Evolutionary conservation across 495 filamentous ascomycete species (phyloP).

Genomic region (Penicillium samsonianum): DNA sequence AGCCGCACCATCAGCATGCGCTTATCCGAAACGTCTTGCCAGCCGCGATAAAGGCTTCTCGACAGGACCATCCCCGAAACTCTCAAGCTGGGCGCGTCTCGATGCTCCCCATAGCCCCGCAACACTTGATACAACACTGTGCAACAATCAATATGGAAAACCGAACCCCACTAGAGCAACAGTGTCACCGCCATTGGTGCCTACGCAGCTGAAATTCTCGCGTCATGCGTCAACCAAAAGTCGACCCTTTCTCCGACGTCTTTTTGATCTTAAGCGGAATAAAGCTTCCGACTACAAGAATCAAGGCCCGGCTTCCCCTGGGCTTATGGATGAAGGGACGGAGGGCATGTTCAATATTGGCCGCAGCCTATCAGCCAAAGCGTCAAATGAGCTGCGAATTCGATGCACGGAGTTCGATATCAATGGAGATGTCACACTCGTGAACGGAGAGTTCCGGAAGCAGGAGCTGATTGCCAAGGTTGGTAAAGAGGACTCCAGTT

Average conservation of each 20-base stretch:
- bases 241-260: conserved; percentile 55
- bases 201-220: conserved; percentile 18
- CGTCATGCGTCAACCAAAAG: conserved; percentile 46
- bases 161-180: conserved; percentile 9
- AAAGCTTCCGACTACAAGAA: conserved; percentile 32
- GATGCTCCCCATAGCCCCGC: conserved; percentile 16
- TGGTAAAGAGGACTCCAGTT: conserved; percentile 25
- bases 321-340: conserved; percentile 40
- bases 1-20: conserved; percentile 39
- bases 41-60: conserved; percentile 15
- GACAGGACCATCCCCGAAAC: conserved; percentile 20
- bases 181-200: background rate
- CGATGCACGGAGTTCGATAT: conserved; percentile 94
- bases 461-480: conserved; percentile 95
- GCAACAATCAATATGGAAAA: conserved; percentile 15
- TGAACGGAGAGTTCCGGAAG: conserved; percentile 96
- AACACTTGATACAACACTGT: conserved; percentile 14
- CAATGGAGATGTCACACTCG: conserved; percentile 89
- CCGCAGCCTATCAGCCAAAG: conserved; percentile 65
- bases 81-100: conserved; percentile 30
- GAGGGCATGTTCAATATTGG: conserved; percentile 52
- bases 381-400: conserved; percentile 75
- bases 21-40: conserved; percentile 16
- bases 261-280: conserved; percentile 51
- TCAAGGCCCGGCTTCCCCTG: conserved; percentile 20